phyloP scores from a whole-genome alignment of 2,329 filamentous ascomycete species.

The Sporothrix brasiliensis region DNA sequence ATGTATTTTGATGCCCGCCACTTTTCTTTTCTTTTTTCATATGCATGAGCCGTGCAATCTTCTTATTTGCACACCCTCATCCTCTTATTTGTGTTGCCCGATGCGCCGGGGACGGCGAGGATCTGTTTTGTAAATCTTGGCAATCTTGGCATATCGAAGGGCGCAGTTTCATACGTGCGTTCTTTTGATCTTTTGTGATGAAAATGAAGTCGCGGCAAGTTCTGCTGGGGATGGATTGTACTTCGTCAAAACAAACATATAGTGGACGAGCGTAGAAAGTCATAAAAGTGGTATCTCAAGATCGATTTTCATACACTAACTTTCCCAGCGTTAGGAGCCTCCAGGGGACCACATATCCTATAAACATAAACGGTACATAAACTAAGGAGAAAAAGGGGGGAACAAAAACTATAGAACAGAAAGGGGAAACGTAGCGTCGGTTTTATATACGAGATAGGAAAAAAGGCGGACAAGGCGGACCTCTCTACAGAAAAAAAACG shows the following conservation, averaged over 20 bases:
- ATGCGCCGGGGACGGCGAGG: conserved; percentile 12
- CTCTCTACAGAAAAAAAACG: conserved; percentile 7
- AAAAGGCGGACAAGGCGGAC: neutral
- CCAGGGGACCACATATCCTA: conserved; percentile 14
- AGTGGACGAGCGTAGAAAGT: neutral
- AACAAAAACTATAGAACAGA: neutral
- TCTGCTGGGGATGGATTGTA: neutral
- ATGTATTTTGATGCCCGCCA: neutral
- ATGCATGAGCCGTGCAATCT: neutral
- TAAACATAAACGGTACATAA: neutral
- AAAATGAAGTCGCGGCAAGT: neutral
- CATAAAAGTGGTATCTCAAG: conserved; percentile 22
- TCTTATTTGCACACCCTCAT: neutral
- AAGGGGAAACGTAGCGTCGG: neutral
- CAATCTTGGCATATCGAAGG: conserved; percentile 22
- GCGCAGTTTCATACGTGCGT: neutral
- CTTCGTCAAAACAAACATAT: neutral
- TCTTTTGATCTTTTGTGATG: conserved; percentile 7
- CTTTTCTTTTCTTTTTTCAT: neutral
- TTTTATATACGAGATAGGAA: conserved; percentile 9
- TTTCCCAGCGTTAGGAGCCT: conserved; percentile 16
- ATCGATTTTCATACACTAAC: conserved; percentile 13
- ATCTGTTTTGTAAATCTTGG: conserved; percentile 28
- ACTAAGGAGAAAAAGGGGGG: neutral
- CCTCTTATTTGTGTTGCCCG: neutral